Conservation (phyloP, 352 stramenopile species). For the Chrysophaeum taylorii region DNA sequence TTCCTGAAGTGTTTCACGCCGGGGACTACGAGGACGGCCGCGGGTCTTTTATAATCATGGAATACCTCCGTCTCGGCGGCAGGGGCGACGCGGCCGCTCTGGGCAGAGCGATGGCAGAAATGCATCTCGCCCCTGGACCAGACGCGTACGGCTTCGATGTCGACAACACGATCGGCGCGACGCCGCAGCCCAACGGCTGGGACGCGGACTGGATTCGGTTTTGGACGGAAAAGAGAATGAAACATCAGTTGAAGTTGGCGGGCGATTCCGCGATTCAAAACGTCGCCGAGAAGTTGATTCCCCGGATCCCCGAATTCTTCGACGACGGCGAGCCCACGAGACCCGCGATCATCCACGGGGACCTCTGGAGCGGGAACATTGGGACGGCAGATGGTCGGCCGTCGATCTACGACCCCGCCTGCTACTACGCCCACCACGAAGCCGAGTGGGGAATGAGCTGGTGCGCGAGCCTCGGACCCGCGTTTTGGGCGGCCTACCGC, state of each 20-base stretch:
- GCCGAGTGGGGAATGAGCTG: slow-evolving; percentile 39
- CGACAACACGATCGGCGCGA: slow-evolving; percentile 64
- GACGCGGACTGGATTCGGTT: slow-evolving; percentile 36
- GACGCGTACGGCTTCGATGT: slow-evolving; percentile 56
- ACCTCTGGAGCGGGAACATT: slow-evolving; percentile 75
- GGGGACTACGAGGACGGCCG: slow-evolving; percentile 12
- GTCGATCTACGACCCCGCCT: slow-evolving; percentile 15
- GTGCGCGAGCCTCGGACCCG: slow-evolving; percentile 36
- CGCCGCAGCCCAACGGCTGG: slow-evolving; percentile 48
- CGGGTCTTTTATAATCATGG: slow-evolving; percentile 45
- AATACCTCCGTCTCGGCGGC: slow-evolving; percentile 44
- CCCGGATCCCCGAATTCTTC: slow-evolving; percentile 33
- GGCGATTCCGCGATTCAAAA: slow-evolving; percentile 36
- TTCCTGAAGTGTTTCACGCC: neutral
- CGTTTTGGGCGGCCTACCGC: slow-evolving; percentile 32
- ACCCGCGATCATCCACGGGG: slow-evolving; percentile 60
- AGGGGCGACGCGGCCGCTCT: slow-evolving; percentile 35
- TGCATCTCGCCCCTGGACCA: slow-evolving; percentile 33
- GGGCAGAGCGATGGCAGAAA: slow-evolving; percentile 43
- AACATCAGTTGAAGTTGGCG: slow-evolving; percentile 41
- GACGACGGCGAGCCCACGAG: slow-evolving; percentile 31
- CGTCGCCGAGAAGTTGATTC: slow-evolving; percentile 31
- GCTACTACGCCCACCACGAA: slow-evolving; percentile 38
- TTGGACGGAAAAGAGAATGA: slow-evolving; percentile 22
- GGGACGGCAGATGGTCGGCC: slow-evolving; percentile 32